phyloP scores from a whole-genome alignment of 805 yeast genomes.

The Ogataea methanolica region DNA sequence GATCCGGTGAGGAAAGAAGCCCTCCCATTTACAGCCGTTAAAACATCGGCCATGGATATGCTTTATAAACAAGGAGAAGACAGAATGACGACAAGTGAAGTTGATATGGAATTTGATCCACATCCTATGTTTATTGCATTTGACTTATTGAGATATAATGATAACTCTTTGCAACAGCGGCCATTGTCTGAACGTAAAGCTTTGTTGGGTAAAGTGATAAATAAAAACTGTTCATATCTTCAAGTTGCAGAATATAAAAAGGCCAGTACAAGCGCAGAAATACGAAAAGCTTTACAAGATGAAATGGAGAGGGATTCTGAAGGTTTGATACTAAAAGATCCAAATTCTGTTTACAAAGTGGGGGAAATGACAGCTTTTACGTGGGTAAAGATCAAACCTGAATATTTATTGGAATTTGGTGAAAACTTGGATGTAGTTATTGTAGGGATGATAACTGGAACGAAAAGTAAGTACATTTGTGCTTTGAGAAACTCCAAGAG shows the following conservation, averaged over 20 bases:
- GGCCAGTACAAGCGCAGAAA: slow-evolving; percentile 45
- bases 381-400: slow-evolving; percentile 94
- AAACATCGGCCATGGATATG: slow-evolving; percentile 60
- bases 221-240: slow-evolving; percentile 43
- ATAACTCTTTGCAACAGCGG: slow-evolving; percentile 47
- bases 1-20: slow-evolving; percentile 53
- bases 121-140: slow-evolving; percentile 62
- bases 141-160: slow-evolving; percentile 73
- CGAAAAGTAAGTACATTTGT: slow-evolving; percentile 68
- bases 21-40: slow-evolving; percentile 78
- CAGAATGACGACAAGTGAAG: slow-evolving; percentile 14
- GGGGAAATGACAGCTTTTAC: slow-evolving; percentile 49
- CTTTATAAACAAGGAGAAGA: slow-evolving; percentile 20
- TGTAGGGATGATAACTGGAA: slow-evolving; percentile 73
- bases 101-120: slow-evolving; percentile 7
- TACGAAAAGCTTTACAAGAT: slow-evolving; percentile 48
- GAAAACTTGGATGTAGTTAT: slow-evolving; percentile 78
- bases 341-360: slow-evolving; percentile 51
- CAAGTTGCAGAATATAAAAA: slow-evolving; percentile 41
- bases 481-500: slow-evolving; percentile 46
- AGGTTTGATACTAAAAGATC: slow-evolving; percentile 75
- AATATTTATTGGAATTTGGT: slow-evolving; percentile 79
- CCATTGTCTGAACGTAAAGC: slow-evolving; percentile 55
- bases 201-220: slow-evolving; percentile 38
- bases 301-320: slow-evolving; percentile 67